Base-by-base conservation (phyloP, 2,329 filamentous ascomycete species). In the Colletotrichum higginsianum region DNA sequence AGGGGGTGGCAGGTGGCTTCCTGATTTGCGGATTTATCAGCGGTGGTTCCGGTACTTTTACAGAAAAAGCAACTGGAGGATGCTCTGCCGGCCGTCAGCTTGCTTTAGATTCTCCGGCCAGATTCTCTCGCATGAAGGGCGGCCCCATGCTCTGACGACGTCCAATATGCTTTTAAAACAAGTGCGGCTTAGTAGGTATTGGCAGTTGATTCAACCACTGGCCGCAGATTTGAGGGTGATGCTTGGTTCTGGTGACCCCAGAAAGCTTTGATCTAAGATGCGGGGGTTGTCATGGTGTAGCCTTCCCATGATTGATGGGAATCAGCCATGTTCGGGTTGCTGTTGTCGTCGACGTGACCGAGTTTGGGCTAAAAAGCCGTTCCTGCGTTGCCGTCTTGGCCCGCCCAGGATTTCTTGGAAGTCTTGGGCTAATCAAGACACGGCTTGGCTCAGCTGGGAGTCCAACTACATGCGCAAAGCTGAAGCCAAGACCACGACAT, bases 371-470 rank as follows among this genome's bases (percentile, higher is more conserved):
- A 3, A 2, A 16, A 18, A 40, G 12, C 21, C 38, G 13, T 40
- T 49, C 9, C 58, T 23, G 46, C 18, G 5, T 61, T 4, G 16
- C 46, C 16, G 21, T 21, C 58, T 40, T 61, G 56, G 56, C 40
- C 38, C 13, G 30, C 21, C 62, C 62, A 66, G 49, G 52, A 66
- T 18, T 12, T 57, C 42, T 65, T 66, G 55, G 55, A 58, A 57
- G 52, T 58, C 62, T 66, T 66, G 52, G 62, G 40, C 6, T 23
- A 47, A 61, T 57, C 30, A 35, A 35, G 8, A 35, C 30, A 35
- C 8, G 30, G 9, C 8, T 35, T 35, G 30, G 30, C 30, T 35
- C 30, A 11, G 30, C 0, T 35, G 30, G 30, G 30, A 35, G 1
- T 35, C 30, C 8, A 11, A 35, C 8, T 35, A 35, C 30, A 9